These are phyloP conservation scores for Priceomyces melissophilus DNA, from an alignment of 805 yeast genomes.

Conservation along the genomic window DNA sequence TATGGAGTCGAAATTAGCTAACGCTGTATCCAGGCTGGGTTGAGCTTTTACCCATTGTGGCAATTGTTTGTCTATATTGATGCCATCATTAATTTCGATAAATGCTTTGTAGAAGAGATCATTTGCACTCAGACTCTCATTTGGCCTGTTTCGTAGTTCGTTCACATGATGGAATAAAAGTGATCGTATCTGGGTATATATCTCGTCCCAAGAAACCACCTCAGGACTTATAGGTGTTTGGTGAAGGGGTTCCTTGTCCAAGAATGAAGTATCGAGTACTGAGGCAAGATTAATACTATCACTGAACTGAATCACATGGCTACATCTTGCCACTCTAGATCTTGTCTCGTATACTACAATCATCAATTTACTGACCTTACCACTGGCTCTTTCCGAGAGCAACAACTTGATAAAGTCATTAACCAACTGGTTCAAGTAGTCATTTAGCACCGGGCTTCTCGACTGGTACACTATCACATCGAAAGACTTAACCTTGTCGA, in stretches of 20 bases:
- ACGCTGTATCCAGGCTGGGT: neutral
- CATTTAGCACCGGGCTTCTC: conserved; percentile 46
- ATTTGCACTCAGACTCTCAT: too few relatives aligned
- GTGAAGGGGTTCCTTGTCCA: conserved; percentile 9
- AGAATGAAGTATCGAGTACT: conserved; percentile 14
- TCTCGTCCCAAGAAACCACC: conserved; percentile 28
- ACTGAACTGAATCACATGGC: conserved; percentile 36
- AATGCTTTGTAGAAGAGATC: conserved; percentile 15
- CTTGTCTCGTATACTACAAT: conserved; percentile 35
- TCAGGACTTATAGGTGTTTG: conserved; percentile 18
- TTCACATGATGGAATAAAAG: conserved; percentile 29
- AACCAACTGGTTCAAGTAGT: conserved; percentile 33
- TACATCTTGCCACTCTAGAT: conserved; percentile 27
- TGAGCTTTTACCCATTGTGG: conserved; percentile 21
- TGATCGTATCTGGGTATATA: conserved; percentile 29
- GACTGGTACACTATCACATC: conserved; percentile 39
- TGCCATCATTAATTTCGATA: conserved; percentile 22
- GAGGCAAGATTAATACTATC: conserved; percentile 23
- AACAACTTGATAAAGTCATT: conserved; percentile 7
- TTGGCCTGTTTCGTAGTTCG: too few relatives aligned
- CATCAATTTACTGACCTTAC: conserved; percentile 27
- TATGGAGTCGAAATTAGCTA: conserved; percentile 12
- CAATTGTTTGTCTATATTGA: conserved; percentile 11
- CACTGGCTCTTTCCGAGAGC: conserved; percentile 13
- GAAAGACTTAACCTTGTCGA: conserved; percentile 39